A percentile compares a stretch with the other conserved stretches of the same genome.
Conservation (phyloP, 768 basidiomycete genomes). For the Pilatotrama ljubarskyi region DNA sequence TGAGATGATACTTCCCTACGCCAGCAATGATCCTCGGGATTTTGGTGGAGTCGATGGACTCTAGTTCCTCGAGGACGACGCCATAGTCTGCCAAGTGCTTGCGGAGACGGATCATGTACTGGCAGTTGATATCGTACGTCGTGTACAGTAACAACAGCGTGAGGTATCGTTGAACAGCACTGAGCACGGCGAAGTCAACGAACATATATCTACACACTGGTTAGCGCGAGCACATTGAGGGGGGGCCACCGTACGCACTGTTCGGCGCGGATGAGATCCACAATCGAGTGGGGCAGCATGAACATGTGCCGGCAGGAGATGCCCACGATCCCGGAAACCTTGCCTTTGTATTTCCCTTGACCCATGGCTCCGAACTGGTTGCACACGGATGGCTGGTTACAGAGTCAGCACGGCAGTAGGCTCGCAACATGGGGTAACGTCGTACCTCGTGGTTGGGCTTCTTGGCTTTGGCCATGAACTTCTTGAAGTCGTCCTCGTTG, state of each 20-base stretch:
- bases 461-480: not conserved
- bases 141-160: not conserved
- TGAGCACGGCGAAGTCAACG: conserved; percentile 13
- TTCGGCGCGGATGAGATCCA: conserved; percentile 24
- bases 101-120: conserved; percentile 20
- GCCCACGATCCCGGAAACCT: conserved; percentile 17
- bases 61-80: not conserved
- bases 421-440: not conserved
- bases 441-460: not conserved
- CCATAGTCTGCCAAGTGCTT: conserved; percentile 14
- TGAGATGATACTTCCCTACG: conserved; percentile 20
- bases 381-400: conserved; percentile 15
- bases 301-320: conserved; percentile 21
- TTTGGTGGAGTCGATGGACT: not conserved
- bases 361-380: conserved; percentile 22
- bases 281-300: conserved; percentile 12
- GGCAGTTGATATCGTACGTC: conserved; percentile 32
- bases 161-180: conserved; percentile 13
- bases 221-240: no score
- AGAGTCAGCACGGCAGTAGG: not conserved
- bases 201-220: not conserved
- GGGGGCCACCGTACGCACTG: conserved; percentile 14
- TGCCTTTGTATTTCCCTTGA: conserved; percentile 7
- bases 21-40: conserved; percentile 6
- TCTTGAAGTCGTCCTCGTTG: conserved; percentile 1